Percentiles rank a stretch among this genome's conserved stretches.
phyloP scores from a whole-genome alignment of 169 alveolate species.

The Eimeria praecox region DNA sequence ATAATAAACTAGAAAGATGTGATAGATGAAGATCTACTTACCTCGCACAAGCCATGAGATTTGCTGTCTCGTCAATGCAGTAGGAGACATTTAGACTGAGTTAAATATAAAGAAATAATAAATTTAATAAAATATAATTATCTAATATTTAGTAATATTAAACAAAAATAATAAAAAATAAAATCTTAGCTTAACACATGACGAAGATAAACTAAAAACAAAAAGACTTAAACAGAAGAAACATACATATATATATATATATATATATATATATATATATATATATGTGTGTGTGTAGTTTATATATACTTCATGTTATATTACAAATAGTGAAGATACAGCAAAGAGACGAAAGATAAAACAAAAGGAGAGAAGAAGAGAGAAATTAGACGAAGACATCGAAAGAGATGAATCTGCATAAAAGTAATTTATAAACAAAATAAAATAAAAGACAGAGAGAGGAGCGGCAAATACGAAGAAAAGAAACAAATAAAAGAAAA shows the following conservation, averaged over 20 bases:
- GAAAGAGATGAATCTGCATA: not conserved
- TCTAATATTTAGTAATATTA: too few species aligned
- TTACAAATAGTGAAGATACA: not conserved
- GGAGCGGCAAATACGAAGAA: not conserved
- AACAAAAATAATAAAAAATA: too few species aligned
- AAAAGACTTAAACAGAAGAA: too few species aligned
- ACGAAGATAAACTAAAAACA: too few species aligned
- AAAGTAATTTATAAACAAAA: not conserved
- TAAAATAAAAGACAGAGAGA: not conserved
- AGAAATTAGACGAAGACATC: not conserved
- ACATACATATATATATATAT: too few species aligned
- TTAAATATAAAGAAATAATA: not conserved
- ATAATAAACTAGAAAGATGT: too few species aligned
- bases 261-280: not conserved
- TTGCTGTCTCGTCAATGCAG: constrained; percentile 27
- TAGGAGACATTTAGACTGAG: constrained; percentile 22
- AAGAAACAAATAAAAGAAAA: not conserved
- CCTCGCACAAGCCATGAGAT: constrained; percentile 37
- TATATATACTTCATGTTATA: too few species aligned
- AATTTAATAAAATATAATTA: not conserved
- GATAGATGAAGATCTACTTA: not conserved
- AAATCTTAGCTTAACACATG: too few species aligned
- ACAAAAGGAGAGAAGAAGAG: not conserved
- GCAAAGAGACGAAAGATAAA: not conserved
- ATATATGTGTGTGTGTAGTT: too few species aligned